Conservation (phyloP, 2,329 filamentous ascomycete genomes). For the Bipolaris sorokiniana region DNA sequence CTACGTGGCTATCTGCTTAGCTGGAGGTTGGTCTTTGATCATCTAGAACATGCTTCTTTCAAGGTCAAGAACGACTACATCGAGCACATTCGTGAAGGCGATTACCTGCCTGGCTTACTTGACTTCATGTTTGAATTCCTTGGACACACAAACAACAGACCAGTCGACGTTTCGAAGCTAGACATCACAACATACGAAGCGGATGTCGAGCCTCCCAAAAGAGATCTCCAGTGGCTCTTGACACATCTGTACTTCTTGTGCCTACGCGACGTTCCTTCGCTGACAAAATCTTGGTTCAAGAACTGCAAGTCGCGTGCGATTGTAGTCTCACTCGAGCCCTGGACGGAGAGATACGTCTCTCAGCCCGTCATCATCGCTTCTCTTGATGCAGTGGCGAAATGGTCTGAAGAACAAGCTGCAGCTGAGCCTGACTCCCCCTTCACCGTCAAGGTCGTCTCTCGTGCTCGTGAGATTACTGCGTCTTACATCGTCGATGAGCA, state of each 20-base stretch:
- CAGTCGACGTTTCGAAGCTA: slow-evolving; percentile 73
- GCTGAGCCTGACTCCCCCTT: slow-evolving; percentile 57
- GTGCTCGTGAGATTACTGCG: slow-evolving; percentile 77
- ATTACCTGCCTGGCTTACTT: slow-evolving; percentile 71
- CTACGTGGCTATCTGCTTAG: slow-evolving; percentile 83
- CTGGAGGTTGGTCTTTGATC: slow-evolving; percentile 89
- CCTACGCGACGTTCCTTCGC: slow-evolving; percentile 75
- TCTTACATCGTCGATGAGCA: slow-evolving; percentile 89
- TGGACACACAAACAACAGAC: slow-evolving; percentile 74
- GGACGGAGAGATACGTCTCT: slow-evolving; percentile 83
- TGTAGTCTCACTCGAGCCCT: slow-evolving; percentile 76
- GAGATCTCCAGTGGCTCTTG: slow-evolving; percentile 81
- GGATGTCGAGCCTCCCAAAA: slow-evolving; percentile 66
- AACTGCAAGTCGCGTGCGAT: slow-evolving; percentile 80
- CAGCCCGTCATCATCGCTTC: slow-evolving; percentile 69
- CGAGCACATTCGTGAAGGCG: slow-evolving; percentile 76
- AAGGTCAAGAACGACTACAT: slow-evolving; percentile 83
- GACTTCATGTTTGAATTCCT: slow-evolving; percentile 85
- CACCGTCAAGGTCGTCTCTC: slow-evolving; percentile 72
- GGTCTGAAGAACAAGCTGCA: slow-evolving; percentile 59
- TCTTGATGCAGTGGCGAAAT: slow-evolving; percentile 70
- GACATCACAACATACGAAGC: slow-evolving; percentile 70
- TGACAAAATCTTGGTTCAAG: slow-evolving; percentile 85
- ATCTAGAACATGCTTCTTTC: slow-evolving; percentile 77
- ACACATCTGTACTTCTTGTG: slow-evolving; percentile 85